Percentiles rank a stretch among this genome's conserved stretches.
phyloP scores from a whole-genome alignment of 2,329 filamentous ascomycete genomes.

The Botrytis pseudocinerea region DNA sequence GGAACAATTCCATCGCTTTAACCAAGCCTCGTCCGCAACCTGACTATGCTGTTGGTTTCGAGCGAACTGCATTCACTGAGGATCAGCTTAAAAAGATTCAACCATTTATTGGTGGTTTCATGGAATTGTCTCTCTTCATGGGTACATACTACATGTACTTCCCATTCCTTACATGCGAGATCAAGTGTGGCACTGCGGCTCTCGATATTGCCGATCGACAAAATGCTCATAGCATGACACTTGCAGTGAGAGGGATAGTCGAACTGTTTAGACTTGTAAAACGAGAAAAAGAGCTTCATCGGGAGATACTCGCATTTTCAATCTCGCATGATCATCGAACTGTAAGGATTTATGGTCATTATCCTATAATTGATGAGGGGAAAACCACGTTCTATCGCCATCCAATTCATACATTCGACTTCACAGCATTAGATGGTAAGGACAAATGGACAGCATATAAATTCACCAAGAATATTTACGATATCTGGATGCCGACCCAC shows the following conservation, averaged over 20 bases:
- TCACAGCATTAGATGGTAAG: conserved; percentile 34
- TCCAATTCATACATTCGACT: conserved; percentile 35
- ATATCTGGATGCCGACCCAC: conserved; percentile 39
- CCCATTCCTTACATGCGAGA: conserved; percentile 51
- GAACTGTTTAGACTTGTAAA: conserved; percentile 35
- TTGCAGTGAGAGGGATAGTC: conserved; percentile 42
- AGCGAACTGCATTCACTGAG: conserved; percentile 43
- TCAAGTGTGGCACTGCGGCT: conserved; percentile 46
- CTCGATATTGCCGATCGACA: conserved; percentile 44
- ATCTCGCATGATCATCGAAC: conserved; percentile 26
- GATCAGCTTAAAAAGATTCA: conserved; percentile 46
- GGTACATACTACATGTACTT: conserved; percentile 46
- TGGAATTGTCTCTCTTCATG: conserved; percentile 28
- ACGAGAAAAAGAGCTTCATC: conserved; percentile 31
- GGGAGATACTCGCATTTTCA: conserved; percentile 48
- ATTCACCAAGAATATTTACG: conserved; percentile 39
- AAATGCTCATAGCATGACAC: conserved; percentile 45
- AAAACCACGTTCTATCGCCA: conserved; percentile 38
- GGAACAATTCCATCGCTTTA: conserved; percentile 45
- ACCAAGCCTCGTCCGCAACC: conserved; percentile 42
- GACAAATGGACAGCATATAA: conserved; percentile 36
- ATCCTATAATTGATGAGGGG: conserved; percentile 32
- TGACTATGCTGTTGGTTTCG: conserved; percentile 48
- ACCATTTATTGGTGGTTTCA: conserved; percentile 45
- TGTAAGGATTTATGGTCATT: conserved; percentile 41